Conservation (phyloP, 2,329 filamentous ascomycete genomes). For the Neopestalotiopsis sp. region DNA sequence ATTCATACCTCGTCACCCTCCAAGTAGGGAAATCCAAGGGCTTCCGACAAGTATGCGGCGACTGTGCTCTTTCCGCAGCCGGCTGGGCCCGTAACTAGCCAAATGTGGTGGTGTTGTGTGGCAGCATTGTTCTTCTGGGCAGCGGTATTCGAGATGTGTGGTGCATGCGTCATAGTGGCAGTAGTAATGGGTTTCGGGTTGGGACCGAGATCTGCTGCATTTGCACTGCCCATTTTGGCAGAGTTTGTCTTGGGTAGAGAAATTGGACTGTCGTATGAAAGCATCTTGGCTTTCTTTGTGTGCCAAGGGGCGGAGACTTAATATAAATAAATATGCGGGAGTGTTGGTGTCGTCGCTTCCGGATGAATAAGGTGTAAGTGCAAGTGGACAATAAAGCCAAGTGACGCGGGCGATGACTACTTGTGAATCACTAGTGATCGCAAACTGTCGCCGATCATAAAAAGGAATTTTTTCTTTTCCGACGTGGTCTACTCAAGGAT, state of each 20-base stretch:
- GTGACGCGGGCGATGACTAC: constrained; percentile 1
- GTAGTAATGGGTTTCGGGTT: constrained; percentile 35
- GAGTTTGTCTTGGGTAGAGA: constrained; percentile 47
- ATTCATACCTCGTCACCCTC: constrained; percentile 77
- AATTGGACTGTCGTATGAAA: constrained; percentile 56
- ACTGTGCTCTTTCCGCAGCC: constrained; percentile 83
- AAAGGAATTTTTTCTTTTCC: neutral
- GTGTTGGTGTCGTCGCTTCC: neutral
- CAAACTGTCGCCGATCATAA: constrained; percentile 7
- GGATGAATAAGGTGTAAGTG: neutral
- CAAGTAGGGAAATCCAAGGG: constrained; percentile 72
- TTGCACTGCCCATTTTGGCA: constrained; percentile 37
- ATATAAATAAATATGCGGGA: constrained; percentile 1
- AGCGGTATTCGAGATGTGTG: constrained; percentile 37
- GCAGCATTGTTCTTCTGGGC: constrained; percentile 32
- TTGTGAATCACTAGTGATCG: constrained; percentile 3
- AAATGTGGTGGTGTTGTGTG: constrained; percentile 69
- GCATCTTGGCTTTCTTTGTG: constrained; percentile 42
- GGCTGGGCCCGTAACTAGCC: constrained; percentile 80
- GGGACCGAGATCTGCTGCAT: constrained; percentile 32
- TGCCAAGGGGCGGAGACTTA: neutral
- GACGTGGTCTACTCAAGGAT: neutral
- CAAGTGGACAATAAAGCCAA: neutral
- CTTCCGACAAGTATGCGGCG: constrained; percentile 66
- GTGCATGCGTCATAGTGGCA: constrained; percentile 32